Evolutionary conservation across 78 protist genomes (phyloP).

Genomic region (Polysphondylium violaceum): DNA sequence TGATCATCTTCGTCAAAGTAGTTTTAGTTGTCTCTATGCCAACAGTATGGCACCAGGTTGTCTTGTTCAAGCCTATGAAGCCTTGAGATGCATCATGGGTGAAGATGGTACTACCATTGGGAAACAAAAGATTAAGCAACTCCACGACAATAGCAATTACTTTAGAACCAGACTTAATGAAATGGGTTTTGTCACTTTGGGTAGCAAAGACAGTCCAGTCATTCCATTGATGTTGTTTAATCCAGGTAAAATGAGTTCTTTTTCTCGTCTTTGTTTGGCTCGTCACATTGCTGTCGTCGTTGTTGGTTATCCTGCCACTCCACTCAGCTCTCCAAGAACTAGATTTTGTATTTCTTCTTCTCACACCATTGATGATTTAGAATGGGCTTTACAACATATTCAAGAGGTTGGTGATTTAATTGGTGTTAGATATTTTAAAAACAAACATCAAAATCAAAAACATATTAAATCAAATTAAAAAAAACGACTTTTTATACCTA

Average conservation of each 20-base stretch:
- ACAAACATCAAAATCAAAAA: conserved; percentile 5
- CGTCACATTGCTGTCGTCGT: conserved; percentile 97
- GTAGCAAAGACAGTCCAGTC: conserved; percentile 96
- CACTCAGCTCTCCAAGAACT: conserved; percentile 91
- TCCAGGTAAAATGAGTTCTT: conserved; percentile 93
- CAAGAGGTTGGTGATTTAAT: conserved; percentile 77
- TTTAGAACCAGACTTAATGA: conserved; percentile 84
- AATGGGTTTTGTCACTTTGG: conserved; percentile 88
- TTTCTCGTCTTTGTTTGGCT: conserved; percentile 88
- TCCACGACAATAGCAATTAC: conserved; percentile 86
- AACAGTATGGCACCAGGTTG: conserved; percentile 90
- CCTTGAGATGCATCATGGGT: conserved; percentile 61
- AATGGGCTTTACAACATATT: conserved; percentile 78
- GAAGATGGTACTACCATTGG: conserved; percentile 86
- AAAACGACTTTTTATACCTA: not conserved
- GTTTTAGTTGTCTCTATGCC: conserved; percentile 83
- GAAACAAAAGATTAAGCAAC: conserved; percentile 56
- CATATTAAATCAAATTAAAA: not conserved
- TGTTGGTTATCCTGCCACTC: conserved; percentile 99
- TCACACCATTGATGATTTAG: conserved; percentile 94
- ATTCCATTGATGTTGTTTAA: conserved; percentile 96
- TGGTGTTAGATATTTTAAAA: not conserved
- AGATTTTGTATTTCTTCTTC: conserved; percentile 98
- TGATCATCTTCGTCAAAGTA: conserved; percentile 47
- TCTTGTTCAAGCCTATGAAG: conserved; percentile 76